Conservation (phyloP, 805 yeast species). For the Metschnikowia vanudenii region DNA sequence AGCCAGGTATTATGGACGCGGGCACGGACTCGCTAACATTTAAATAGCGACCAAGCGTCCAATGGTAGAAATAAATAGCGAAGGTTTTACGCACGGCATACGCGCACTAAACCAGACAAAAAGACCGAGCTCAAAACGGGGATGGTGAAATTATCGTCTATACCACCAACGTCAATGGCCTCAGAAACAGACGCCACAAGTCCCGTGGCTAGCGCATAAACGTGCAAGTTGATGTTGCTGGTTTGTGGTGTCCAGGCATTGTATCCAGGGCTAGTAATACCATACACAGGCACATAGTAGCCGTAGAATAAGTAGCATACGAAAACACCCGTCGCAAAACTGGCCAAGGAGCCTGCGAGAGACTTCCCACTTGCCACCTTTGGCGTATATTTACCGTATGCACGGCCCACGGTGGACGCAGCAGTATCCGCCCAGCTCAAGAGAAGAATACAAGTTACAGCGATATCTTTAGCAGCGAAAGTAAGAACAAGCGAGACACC, state of each 20-base stretch:
- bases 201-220: conserved; percentile 65
- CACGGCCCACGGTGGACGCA: conserved; percentile 90
- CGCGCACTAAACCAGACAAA: conserved; percentile 48
- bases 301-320: conserved; percentile 73
- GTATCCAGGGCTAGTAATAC: conserved; percentile 53
- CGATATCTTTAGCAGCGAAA: conserved; percentile 75
- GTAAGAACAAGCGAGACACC: conserved; percentile 74
- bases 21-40: no score
- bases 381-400: conserved; percentile 81
- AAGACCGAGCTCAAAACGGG: conserved; percentile 80
- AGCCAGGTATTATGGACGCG: no score
- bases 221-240: conserved; percentile 52
- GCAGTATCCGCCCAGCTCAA: conserved; percentile 98
- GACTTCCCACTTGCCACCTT: conserved; percentile 73
- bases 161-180: conserved; percentile 67
- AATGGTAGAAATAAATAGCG: no score
- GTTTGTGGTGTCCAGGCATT: conserved; percentile 66
- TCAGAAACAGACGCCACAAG: conserved; percentile 84
- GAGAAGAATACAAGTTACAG: conserved; percentile 69
- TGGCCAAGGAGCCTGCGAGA: conserved; percentile 87
- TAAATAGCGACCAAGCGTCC: no score
- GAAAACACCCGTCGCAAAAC: conserved; percentile 68
- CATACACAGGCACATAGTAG: conserved; percentile 60
- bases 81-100: conserved; percentile 1
- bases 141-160: conserved; percentile 94